These are phyloP conservation scores for Gynandropsis gynandra DNA, from an alignment of 345 rosid species.

Conservation along the genomic window DNA sequence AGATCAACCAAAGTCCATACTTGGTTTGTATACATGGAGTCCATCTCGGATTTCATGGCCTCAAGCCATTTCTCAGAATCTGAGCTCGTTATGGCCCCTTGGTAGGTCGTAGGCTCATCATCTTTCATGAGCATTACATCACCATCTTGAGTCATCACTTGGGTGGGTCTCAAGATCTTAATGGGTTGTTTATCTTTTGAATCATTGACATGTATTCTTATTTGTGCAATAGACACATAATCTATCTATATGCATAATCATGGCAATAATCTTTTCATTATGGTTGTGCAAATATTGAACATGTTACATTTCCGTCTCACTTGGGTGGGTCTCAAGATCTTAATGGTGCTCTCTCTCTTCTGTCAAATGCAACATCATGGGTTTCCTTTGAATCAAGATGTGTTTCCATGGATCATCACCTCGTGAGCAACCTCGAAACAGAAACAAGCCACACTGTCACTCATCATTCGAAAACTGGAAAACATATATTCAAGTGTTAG, in stretches of 20 bases:
- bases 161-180: no score
- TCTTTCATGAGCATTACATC: no score
- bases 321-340: no score
- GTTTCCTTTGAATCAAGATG: conserved; percentile 45
- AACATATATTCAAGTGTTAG: conserved; percentile 28
- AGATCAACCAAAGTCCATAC: no score
- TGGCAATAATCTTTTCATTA: neutral
- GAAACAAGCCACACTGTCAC: conserved; percentile 20
- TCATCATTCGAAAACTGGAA: conserved; percentile 38
- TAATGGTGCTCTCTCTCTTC: conserved; percentile 99
- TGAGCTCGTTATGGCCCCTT: no score
- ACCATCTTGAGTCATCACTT: no score
- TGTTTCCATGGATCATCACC: conserved; percentile 33
- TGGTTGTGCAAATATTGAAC: conserved; percentile 36
- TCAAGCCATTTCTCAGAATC: no score
- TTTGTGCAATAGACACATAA: no score
- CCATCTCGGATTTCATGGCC: no score
- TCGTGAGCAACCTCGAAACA: conserved; percentile 31
- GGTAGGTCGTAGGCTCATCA: no score
- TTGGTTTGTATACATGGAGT: no score
- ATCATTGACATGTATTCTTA: neutral
- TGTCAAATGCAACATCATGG: conserved; percentile 72
- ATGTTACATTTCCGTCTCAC: conserved; percentile 43
- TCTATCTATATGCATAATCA: neutral
- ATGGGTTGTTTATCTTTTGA: neutral